A percentile compares a stretch with the other conserved stretches of the same genome.
Evolutionary conservation across 2,329 filamentous ascomycete species (phyloP).

Genomic region (Penicillium glabrum): DNA sequence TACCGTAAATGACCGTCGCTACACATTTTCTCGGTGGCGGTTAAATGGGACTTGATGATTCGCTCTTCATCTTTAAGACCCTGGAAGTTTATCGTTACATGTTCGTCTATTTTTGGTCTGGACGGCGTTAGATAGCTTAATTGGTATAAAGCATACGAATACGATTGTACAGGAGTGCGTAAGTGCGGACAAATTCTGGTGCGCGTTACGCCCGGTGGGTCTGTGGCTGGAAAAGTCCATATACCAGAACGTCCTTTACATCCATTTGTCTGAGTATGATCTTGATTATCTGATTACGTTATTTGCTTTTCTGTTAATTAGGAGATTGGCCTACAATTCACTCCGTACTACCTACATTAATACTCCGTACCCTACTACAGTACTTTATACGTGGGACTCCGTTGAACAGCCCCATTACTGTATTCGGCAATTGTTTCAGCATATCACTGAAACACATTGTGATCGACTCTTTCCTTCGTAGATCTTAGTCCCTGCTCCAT

Average conservation of each 20-base stretch:
- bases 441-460: background rate
- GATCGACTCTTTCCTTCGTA: background rate
- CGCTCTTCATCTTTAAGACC: too few species aligned
- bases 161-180: background rate
- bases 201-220: background rate
- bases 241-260: background rate
- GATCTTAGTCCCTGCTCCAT: background rate
- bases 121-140: background rate
- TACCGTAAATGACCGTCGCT: background rate
- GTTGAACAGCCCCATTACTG: background rate
- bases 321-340: too few species aligned
- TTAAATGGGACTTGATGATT: too few species aligned
- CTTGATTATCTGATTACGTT: too few species aligned
- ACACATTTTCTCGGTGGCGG: background rate
- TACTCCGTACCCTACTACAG: too few species aligned
- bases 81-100: background rate
- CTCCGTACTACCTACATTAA: too few species aligned
- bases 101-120: background rate
- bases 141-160: background rate
- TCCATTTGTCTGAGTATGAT: too few species aligned
- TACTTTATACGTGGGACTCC: too few species aligned
- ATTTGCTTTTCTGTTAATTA: too few species aligned
- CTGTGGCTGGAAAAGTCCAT: background rate
- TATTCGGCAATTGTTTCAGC: background rate
- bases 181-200: background rate